These are phyloP conservation scores for Pichia membranifaciens DNA, from an alignment of 805 yeast genomes.

Conservation along the genomic window DNA sequence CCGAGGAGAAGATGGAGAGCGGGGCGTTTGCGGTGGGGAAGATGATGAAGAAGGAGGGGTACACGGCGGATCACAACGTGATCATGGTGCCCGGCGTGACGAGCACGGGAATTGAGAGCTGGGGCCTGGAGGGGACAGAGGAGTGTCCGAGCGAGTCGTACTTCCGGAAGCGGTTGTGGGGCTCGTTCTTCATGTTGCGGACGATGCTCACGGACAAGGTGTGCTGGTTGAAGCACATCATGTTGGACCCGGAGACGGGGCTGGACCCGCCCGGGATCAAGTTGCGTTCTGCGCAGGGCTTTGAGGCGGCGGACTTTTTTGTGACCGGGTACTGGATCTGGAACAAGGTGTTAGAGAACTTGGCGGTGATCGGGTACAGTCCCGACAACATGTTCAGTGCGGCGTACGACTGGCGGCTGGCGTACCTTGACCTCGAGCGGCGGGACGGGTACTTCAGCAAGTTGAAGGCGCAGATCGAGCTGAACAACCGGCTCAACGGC, in stretches of 20 bases:
- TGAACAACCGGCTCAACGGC: conserved; percentile 40
- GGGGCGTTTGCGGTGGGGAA: conserved; percentile 89
- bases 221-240: conserved; percentile 91
- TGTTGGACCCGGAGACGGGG: conserved; percentile 87
- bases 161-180: conserved; percentile 93
- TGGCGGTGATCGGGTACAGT: conserved; percentile 91
- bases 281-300: conserved; percentile 89
- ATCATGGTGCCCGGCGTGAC: conserved; percentile 94
- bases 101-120: conserved; percentile 89
- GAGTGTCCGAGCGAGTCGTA: conserved; percentile 82
- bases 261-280: conserved; percentile 81
- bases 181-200: conserved; percentile 89
- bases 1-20: conserved; percentile 47
- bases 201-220: conserved; percentile 87
- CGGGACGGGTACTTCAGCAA: conserved; percentile 83
- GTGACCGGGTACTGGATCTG: conserved; percentile 98
- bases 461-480: conserved; percentile 68
- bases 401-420: conserved; percentile 93
- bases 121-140: conserved; percentile 72
- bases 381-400: conserved; percentile 89
- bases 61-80: conserved; percentile 65
- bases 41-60: conserved; percentile 44
- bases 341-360: conserved; percentile 90
- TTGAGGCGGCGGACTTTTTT: conserved; percentile 94
- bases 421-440: conserved; percentile 79